phyloP scores from a whole-genome alignment of 331 rosid species.

The Acacia pycnantha region DNA sequence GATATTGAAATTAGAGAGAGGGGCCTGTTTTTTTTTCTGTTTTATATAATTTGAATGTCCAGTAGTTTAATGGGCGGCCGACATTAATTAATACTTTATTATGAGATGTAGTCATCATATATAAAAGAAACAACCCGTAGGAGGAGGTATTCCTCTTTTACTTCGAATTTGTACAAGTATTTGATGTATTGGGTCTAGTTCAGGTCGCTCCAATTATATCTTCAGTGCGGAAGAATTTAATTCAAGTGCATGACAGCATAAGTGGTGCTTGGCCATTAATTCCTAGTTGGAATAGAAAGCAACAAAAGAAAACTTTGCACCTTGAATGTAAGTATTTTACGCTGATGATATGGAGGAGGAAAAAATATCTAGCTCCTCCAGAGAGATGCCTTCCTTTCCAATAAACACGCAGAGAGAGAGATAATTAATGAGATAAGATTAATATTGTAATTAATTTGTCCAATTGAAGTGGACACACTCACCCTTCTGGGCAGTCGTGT shows the following conservation, averaged over 20 bases:
- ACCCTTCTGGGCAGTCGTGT: conserved; percentile 42
- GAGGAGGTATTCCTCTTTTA: not conserved
- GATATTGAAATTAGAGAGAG: not conserved
- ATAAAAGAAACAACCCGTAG: not conserved
- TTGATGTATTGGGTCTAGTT: conserved; percentile 4
- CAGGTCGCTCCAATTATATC: conserved; percentile 9
- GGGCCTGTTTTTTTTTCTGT: not conserved
- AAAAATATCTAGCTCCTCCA: conserved; percentile 31
- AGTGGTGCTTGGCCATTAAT: conserved; percentile 63
- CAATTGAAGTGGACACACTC: conserved; percentile 46
- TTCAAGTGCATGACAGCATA: conserved; percentile 70
- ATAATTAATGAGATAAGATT: conserved; percentile 55
- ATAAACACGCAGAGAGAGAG: conserved; percentile 34
- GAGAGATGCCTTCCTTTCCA: conserved; percentile 49
- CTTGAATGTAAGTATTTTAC: not conserved
- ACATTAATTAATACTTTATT: not conserved
- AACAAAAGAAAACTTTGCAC: conserved; percentile 27
- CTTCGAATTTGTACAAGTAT: conserved; percentile 5
- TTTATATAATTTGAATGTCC: not conserved
- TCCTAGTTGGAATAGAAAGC: conserved; percentile 34
- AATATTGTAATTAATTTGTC: conserved; percentile 45
- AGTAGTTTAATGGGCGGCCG: not conserved
- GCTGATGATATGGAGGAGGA: too few species aligned
- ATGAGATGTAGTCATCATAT: not conserved
- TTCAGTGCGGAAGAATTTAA: conserved; percentile 20